Conservation (phyloP, 139 green algal species). For the Coelastrella sp. region DNA sequence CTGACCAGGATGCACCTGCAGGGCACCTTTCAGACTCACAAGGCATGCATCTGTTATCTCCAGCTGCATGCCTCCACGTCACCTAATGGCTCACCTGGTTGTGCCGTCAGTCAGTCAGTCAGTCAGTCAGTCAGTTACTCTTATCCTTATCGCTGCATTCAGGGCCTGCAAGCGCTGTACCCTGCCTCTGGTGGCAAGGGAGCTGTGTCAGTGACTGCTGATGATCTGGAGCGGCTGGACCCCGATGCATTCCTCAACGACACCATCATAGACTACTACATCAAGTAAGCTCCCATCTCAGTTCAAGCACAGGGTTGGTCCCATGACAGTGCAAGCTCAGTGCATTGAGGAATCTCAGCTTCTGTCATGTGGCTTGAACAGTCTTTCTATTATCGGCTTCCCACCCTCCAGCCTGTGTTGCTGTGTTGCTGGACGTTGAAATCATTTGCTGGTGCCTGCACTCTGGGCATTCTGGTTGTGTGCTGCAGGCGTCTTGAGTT, state of each 20-base stretch:
- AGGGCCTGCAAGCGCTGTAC: constrained; percentile 66
- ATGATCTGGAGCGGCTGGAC: constrained; percentile 83
- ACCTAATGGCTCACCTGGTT: not conserved
- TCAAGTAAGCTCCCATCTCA: constrained; percentile 23
- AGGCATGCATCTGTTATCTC: not conserved
- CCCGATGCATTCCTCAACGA: constrained; percentile 92
- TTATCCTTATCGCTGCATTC: not conserved
- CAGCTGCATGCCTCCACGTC: not conserved
- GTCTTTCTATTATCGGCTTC: not conserved
- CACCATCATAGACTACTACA: constrained; percentile 95
- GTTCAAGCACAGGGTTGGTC: no score
- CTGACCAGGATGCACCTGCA: not conserved
- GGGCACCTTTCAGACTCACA: not conserved
- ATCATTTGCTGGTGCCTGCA: no score
- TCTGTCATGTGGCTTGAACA: not conserved
- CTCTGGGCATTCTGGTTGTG: not conserved
- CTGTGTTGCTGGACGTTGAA: no score
- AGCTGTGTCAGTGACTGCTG: constrained; percentile 65
- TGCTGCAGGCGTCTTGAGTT: constrained; percentile 65
- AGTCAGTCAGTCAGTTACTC: not conserved
- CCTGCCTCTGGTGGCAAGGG: constrained; percentile 57
- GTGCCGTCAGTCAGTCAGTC: not conserved
- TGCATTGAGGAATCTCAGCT: not conserved
- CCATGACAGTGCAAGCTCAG: no score
- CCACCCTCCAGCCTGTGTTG: not conserved